Base-by-base conservation (phyloP, 2,329 filamentous ascomycete species). In the Lojkania enalia region DNA sequence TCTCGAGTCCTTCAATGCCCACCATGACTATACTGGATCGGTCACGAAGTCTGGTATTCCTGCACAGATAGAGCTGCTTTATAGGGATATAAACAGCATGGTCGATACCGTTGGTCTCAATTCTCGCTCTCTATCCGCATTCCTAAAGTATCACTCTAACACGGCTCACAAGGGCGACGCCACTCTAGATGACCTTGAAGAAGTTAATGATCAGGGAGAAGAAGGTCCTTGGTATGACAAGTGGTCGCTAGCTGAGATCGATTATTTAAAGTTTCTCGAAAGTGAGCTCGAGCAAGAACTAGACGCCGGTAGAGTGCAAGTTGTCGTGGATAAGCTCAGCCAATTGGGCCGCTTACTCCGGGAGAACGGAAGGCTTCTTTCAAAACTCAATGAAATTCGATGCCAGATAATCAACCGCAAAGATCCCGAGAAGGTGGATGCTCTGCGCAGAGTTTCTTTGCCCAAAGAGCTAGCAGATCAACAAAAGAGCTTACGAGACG, bases 31-130 rank as follows among this genome's bases (percentile, higher is more conserved):
- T 44, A 52, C 55, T 9, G 71, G 70, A 25, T 49, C 51, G 3
- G 56, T 63, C 5, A 66, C 57, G 18, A 76, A 72, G 48, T 58
- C 65, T 21, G 76, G 74, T 6, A 60, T 68, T 33, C 66, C 72
- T 20, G 74, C 71, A 19, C 70, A 77, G 55, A 75, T 80, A 44
- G 74, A 79, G 57, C 71, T 71, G 39, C 62, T 79, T 39, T 94
- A 88, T 66, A 81, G 86, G 33, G 88, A 92, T 59, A 88, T 92
- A 64, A 92, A 94, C 67, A 88, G 88, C 11, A 99, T 97, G 94
- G 85, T 99, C 32, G 90, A 96, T 59, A 92, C 88, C 0, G 74
- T 97, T 30, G 92, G 92, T 7, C 79, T 96, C 38, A 97, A 97
- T 64, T 83, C 88, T 4, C 81, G 92, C 13, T 83, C 78, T 5